Percentiles rank a stretch among this genome's conserved stretches.
These are phyloP conservation scores for Chaetomium tenue DNA, from an alignment of 495 filamentous ascomycete genomes.

Conservation along the genomic window DNA sequence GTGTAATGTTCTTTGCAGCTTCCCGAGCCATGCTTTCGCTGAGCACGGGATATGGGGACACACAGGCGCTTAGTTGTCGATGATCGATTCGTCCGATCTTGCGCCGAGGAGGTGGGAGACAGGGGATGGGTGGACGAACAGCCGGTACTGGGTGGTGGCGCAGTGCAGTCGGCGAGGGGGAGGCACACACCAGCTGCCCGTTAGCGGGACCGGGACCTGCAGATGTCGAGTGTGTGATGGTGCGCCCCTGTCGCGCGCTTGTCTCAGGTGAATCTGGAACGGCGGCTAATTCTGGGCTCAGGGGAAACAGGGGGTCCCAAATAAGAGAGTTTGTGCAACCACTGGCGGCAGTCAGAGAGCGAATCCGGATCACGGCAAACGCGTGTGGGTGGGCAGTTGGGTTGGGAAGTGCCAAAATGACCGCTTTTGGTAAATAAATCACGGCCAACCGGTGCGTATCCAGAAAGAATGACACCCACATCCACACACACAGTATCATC, in stretches of 20 bases:
- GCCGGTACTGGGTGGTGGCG: constrained; percentile 3
- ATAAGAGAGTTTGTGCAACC: background rate
- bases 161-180: background rate
- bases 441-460: too few relatives aligned
- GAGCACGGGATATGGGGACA: background rate
- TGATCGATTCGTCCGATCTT: constrained; percentile 27
- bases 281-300: constrained; percentile 14
- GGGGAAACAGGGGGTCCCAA: background rate
- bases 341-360: background rate
- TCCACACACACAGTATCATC: too few relatives aligned
- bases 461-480: too few relatives aligned
- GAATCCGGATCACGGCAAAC: background rate
- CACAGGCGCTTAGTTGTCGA: constrained; percentile 26
- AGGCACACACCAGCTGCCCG: background rate
- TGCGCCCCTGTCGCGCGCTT: constrained; percentile 14
- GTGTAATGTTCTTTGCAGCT: background rate
- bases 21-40: background rate
- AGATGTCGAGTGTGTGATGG: background rate
- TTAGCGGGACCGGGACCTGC: too few relatives aligned
- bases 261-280: constrained; percentile 1
- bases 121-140: background rate
- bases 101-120: background rate
- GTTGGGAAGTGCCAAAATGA: background rate
- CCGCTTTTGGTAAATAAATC: background rate
- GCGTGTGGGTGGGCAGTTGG: too few relatives aligned